Evolutionary conservation across 2,329 filamentous ascomycete genomes (phyloP).

Genomic region (Stenocarpella maydis): DNA sequence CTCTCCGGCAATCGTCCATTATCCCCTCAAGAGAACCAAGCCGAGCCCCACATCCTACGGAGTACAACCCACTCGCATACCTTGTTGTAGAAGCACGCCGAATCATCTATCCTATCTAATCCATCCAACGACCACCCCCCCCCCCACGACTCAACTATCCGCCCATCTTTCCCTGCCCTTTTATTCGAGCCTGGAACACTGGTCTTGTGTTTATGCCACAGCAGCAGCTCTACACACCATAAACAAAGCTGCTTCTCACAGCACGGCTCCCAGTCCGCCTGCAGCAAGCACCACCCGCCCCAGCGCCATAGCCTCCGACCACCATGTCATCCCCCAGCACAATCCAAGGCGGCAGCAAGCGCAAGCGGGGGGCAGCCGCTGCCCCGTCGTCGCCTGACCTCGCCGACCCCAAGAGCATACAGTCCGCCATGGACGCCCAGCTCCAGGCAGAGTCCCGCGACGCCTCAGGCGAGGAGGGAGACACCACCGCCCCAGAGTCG

Average conservation of each 20-base stretch:
- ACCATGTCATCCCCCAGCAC: constrained; percentile 67
- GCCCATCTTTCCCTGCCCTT: constrained; percentile 4
- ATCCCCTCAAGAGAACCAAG: not conserved
- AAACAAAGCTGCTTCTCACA: constrained; percentile 4
- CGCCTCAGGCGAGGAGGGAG: constrained; percentile 82
- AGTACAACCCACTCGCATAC: constrained; percentile 21
- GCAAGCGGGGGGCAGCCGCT: constrained; percentile 71
- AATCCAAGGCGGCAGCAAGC: constrained; percentile 68
- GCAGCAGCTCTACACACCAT: not conserved
- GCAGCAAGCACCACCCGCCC: not conserved
- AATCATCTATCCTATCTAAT: constrained; percentile 25
- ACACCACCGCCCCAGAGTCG: constrained; percentile 73
- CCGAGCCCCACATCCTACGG: constrained; percentile 2
- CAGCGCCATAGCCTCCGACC: not conserved
- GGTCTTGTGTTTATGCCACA: not conserved
- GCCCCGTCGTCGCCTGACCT: constrained; percentile 54
- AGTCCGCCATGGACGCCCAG: constrained; percentile 52
- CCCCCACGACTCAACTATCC: constrained; percentile 13
- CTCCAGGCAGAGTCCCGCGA: constrained; percentile 81
- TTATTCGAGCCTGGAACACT: not conserved
- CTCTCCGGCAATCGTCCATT: not conserved
- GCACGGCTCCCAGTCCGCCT: constrained; percentile 21
- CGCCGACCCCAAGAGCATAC: constrained; percentile 44
- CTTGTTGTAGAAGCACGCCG: constrained; percentile 31
- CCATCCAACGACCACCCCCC: constrained; percentile 22